Conservation (phyloP, 2,329 filamentous ascomycete species). For the Rhynchosporium secalis region DNA sequence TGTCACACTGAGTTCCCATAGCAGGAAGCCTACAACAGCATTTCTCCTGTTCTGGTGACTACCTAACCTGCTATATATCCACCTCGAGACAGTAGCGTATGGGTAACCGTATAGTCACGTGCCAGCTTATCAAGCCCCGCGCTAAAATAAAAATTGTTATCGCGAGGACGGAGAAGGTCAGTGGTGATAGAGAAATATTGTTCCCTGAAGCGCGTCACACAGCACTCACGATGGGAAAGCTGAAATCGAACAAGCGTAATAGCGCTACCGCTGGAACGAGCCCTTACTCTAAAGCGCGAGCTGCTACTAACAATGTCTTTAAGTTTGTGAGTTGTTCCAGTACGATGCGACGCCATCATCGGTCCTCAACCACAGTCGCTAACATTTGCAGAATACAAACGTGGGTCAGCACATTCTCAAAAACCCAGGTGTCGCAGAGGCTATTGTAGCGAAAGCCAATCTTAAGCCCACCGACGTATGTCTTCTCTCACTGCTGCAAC, state of each 20-base stretch:
- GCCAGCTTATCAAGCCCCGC: background rate
- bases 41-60: too few relatives aligned
- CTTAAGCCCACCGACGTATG: constrained; percentile 81
- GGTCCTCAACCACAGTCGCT: background rate
- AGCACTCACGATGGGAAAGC: constrained; percentile 37
- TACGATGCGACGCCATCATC: background rate
- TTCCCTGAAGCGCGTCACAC: background rate
- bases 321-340: constrained; percentile 60
- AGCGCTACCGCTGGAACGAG: constrained; percentile 30
- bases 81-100: too few relatives aligned
- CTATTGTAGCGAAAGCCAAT: constrained; percentile 82
- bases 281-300: constrained; percentile 38
- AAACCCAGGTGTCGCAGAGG: constrained; percentile 80
- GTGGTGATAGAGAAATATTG: background rate
- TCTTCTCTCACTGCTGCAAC: background rate
- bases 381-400: constrained; percentile 44
- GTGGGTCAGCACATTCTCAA: constrained; percentile 81
- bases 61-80: too few relatives aligned
- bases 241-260: constrained; percentile 39
- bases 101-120: background rate
- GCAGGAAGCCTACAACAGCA: too few relatives aligned
- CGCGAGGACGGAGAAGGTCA: constrained; percentile 2
- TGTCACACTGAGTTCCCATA: too few relatives aligned
- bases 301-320: constrained; percentile 76
- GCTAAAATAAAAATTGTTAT: constrained; percentile 1